phyloP scores from a whole-genome alignment of 2,329 filamentous ascomycete genomes.

The Hypoxylon rubiginosum region DNA sequence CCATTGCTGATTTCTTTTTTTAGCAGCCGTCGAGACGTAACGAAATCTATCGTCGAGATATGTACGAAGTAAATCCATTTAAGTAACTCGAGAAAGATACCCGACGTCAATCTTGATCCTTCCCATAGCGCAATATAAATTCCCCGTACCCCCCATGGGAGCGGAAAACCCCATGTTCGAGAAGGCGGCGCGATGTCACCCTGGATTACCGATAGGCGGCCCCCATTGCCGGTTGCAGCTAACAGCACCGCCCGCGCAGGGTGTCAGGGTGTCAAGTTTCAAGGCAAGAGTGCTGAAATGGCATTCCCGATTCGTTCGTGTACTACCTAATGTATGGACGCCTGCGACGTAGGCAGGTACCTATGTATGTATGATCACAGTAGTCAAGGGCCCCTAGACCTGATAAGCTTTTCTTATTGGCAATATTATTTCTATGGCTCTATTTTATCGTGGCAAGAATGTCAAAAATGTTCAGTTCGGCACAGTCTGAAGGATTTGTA shows the following conservation, averaged over 20 bases:
- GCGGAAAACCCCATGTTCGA: slow-evolving; percentile 30
- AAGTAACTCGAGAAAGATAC: neutral
- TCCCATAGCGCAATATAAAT: slow-evolving; percentile 1
- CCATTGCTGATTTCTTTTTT: neutral
- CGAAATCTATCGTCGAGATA: neutral
- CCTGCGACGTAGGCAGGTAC: too few relatives aligned
- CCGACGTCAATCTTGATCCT: neutral
- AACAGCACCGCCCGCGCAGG: slow-evolving; percentile 10
- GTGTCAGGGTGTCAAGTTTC: slow-evolving; percentile 20
- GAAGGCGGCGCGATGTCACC: slow-evolving; percentile 30
- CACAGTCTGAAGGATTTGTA: slow-evolving; percentile 32
- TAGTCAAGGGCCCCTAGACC: neutral
- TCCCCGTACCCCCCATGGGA: slow-evolving; percentile 1
- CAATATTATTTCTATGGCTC: neutral
- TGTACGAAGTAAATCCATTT: neutral
- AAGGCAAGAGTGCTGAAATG: slow-evolving; percentile 8
- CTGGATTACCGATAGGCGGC: slow-evolving; percentile 19
- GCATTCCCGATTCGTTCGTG: slow-evolving; percentile 9
- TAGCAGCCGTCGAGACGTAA: neutral
- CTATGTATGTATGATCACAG: neutral
- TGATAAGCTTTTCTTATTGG: slow-evolving; percentile 2
- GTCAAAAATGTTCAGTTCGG: slow-evolving; percentile 7
- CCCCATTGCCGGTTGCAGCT: slow-evolving; percentile 20
- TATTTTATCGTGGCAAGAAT: neutral
- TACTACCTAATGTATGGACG: slow-evolving; percentile 3